Percentiles rank a stretch among this genome's conserved stretches.
These are phyloP conservation scores for Zarea fungicola DNA, from an alignment of 2,329 filamentous ascomycete species.

Conservation along the genomic window DNA sequence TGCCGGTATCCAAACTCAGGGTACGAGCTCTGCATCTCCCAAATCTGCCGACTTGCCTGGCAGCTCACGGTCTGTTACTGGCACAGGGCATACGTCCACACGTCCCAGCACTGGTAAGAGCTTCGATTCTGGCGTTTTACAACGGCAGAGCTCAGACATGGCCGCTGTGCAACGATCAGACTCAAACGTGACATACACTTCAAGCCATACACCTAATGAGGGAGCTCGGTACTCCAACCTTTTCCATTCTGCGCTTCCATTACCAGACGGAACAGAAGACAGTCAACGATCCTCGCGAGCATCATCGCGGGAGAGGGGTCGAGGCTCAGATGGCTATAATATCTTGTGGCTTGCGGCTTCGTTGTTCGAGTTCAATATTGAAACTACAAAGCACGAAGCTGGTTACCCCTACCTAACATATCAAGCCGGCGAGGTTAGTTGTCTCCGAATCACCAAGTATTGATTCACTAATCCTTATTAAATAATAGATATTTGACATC, in stretches of 20 bases:
- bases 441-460: constrained; percentile 4
- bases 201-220: constrained; percentile 40
- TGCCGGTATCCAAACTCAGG: constrained; percentile 33
- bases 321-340: constrained; percentile 54
- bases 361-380: constrained; percentile 95
- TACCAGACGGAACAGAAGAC: constrained; percentile 60
- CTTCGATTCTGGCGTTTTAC: constrained; percentile 47
- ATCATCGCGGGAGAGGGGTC: constrained; percentile 54
- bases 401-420: constrained; percentile 96
- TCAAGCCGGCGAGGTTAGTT: constrained; percentile 76
- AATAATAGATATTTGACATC: constrained; percentile 69
- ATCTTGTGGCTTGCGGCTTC: constrained; percentile 89
- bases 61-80: constrained; percentile 43
- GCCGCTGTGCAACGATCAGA: constrained; percentile 42
- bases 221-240: constrained; percentile 63
- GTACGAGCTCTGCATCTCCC: constrained; percentile 53
- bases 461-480: background rate
- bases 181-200: constrained; percentile 51
- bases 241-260: constrained; percentile 82
- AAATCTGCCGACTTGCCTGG: constrained; percentile 49
- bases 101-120: constrained; percentile 58
- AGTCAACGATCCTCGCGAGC: constrained; percentile 51
- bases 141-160: constrained; percentile 50
- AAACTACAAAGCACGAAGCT: constrained; percentile 83
- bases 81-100: constrained; percentile 32